Evolutionary conservation across 2,329 filamentous ascomycete species (phyloP).

Genomic region (Penicillium sp.): DNA sequence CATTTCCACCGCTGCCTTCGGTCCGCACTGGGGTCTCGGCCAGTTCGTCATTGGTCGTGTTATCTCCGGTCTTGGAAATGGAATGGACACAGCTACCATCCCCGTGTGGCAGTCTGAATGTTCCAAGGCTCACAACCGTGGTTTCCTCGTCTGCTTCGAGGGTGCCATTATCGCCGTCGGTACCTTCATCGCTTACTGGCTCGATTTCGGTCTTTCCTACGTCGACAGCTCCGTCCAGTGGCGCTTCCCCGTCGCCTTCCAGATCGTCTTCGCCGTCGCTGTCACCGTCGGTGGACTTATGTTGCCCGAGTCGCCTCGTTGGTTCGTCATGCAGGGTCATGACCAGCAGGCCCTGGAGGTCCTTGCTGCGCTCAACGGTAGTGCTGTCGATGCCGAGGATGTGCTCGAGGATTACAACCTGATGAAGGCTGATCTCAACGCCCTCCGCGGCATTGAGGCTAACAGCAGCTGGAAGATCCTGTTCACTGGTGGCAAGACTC

Average conservation of each 20-base stretch:
- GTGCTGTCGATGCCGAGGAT: slow-evolving; percentile 35
- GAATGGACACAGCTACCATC: slow-evolving; percentile 40
- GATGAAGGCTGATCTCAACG: slow-evolving; percentile 46
- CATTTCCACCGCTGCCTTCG: slow-evolving; percentile 26
- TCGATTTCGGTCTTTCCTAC: slow-evolving; percentile 35
- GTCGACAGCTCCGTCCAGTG: slow-evolving; percentile 36
- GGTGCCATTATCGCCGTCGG: slow-evolving; percentile 34
- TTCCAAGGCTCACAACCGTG: slow-evolving; percentile 33
- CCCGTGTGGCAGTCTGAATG: slow-evolving; percentile 42
- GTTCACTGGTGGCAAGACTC: slow-evolving; percentile 30
- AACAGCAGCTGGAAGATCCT: slow-evolving; percentile 23
- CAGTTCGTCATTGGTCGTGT: slow-evolving; percentile 43
- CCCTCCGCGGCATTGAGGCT: slow-evolving; percentile 34
- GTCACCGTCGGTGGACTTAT: slow-evolving; percentile 21
- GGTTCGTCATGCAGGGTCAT: slow-evolving; percentile 51
- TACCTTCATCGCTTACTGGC: slow-evolving; percentile 36
- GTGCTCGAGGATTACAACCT: slow-evolving; percentile 33
- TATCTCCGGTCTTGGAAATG: slow-evolving; percentile 39
- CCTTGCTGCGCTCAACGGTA: slow-evolving; percentile 46
- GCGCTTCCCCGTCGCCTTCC: slow-evolving; percentile 48
- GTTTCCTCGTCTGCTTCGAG: slow-evolving; percentile 35
- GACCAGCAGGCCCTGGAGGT: slow-evolving; percentile 48
- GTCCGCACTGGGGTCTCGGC: slow-evolving; percentile 28
- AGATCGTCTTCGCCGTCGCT: slow-evolving; percentile 34
- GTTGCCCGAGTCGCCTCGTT: slow-evolving; percentile 53